Conservation (phyloP, 2,329 filamentous ascomycete species). For the Exophiala sp. region DNA sequence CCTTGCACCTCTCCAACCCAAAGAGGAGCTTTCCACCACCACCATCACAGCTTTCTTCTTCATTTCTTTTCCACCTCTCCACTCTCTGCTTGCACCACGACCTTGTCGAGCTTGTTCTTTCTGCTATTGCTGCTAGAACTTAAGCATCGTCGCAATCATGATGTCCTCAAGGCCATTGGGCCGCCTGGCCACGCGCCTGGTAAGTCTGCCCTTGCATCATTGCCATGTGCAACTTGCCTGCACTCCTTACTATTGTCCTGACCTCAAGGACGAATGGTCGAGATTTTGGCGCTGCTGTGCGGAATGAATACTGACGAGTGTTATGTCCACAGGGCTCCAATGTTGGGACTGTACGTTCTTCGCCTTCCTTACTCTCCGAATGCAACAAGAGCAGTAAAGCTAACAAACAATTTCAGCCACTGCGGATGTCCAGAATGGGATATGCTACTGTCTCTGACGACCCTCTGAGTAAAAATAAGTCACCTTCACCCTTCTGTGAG, state of each 20-base stretch:
- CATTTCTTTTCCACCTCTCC: conserved; percentile 36
- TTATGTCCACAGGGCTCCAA: conserved; percentile 38
- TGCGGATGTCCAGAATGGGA: conserved; percentile 24
- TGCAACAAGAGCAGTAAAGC: not conserved
- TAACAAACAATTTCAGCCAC: conserved; percentile 30
- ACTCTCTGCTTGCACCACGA: conserved; percentile 37
- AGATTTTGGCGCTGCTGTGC: not conserved
- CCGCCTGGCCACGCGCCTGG: conserved; percentile 28
- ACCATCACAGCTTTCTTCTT: conserved; percentile 39
- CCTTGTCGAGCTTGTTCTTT: conserved; percentile 36
- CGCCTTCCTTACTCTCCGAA: conserved; percentile 4
- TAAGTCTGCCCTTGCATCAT: conserved; percentile 43
- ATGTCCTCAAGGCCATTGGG: conserved; percentile 41
- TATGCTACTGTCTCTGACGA: conserved; percentile 57
- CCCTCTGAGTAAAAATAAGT: conserved; percentile 74
- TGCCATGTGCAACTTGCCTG: conserved; percentile 11
- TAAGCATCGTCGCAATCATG: conserved; percentile 41
- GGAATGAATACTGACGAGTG: conserved; percentile 10
- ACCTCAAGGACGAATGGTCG: conserved; percentile 8
- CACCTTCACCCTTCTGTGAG: not conserved
- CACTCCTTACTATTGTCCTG: not conserved
- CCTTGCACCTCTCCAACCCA: not conserved
- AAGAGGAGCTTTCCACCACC: conserved; percentile 9
- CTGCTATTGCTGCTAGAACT: conserved; percentile 32
- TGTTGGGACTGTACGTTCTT: conserved; percentile 44